A percentile compares a stretch with the other conserved stretches of the same genome.
Evolutionary conservation across 2,329 filamentous ascomycete species (phyloP).

Genomic region (Penicillium sp.): DNA sequence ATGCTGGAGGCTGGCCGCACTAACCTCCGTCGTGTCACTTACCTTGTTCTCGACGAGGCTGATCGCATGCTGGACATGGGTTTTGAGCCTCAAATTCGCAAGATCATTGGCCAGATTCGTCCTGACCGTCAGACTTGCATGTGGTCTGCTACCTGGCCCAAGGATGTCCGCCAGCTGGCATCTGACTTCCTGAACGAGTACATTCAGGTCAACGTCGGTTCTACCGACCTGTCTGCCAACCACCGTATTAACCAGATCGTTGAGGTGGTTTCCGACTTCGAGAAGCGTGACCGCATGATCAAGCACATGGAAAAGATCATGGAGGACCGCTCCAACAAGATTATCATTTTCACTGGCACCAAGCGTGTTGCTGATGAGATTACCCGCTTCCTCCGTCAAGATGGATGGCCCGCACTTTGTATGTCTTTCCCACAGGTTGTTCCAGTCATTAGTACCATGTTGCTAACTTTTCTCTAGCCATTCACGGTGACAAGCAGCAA

Average conservation of each 20-base stretch:
- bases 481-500: constrained; percentile 99
- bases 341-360: constrained; percentile 83
- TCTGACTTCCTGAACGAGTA: constrained; percentile 90
- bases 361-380: constrained; percentile 97
- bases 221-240: constrained; percentile 93
- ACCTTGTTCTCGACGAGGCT: constrained; percentile 96
- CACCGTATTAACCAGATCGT: constrained; percentile 97
- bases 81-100: constrained; percentile 99
- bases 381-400: constrained; percentile 92
- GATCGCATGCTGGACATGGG: constrained; percentile 99
- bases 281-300: constrained; percentile 97
- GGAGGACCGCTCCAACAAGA: constrained; percentile 94
- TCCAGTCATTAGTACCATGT: not conserved
- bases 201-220: constrained; percentile 98
- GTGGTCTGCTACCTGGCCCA: constrained; percentile 99
- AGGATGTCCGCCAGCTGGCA: constrained; percentile 92
- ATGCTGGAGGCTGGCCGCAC: constrained; percentile 98
- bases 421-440: constrained; percentile 46
- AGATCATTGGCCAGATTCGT: constrained; percentile 96
- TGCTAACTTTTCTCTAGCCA: constrained; percentile 62
- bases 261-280: constrained; percentile 91
- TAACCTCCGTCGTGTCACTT: constrained; percentile 95
- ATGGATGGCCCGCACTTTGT: constrained; percentile 97
- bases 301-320: constrained; percentile 98
- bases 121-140: constrained; percentile 98